These are phyloP conservation scores for Sextonia rubra DNA, from an alignment of 164 flowering plant genomes.

Conservation along the genomic window DNA sequence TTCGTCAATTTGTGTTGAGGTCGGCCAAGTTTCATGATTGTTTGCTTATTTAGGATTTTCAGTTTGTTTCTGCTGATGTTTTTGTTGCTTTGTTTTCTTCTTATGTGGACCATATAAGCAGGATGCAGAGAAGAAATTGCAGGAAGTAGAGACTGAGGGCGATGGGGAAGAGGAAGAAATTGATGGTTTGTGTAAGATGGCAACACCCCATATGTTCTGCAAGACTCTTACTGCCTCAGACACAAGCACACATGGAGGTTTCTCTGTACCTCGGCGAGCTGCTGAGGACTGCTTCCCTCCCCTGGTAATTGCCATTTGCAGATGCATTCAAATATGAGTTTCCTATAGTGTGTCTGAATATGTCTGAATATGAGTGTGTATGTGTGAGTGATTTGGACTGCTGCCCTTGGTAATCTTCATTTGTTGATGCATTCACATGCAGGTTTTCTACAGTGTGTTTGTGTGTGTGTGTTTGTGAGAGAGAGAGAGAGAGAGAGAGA, in stretches of 20 bases:
- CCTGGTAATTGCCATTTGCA: constrained; percentile 42
- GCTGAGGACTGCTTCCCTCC: constrained; percentile 99
- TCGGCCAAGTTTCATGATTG: not conserved
- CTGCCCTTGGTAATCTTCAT: constrained; percentile 72
- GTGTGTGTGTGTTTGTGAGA: no score
- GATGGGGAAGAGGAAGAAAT: constrained; percentile 27
- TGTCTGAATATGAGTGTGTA: no score
- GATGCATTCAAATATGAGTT: not conserved
- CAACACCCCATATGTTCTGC: constrained; percentile 96
- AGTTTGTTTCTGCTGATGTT: no score
- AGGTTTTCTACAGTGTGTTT: no score
- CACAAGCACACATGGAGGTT: constrained; percentile 98
- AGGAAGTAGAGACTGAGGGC: constrained; percentile 40
- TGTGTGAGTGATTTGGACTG: constrained; percentile 40
- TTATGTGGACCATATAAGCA: not conserved
- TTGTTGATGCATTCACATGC: not conserved
- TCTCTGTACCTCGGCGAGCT: constrained; percentile 97
- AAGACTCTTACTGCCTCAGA: constrained; percentile 99
- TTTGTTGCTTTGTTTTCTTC: not conserved
- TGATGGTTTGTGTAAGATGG: constrained; percentile 38
- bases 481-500: no score
- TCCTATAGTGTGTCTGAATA: no score
- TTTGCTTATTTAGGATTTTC: not conserved
- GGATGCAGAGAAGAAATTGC: constrained; percentile 53
- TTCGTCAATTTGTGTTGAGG: not conserved